Evolutionary conservation across 2,329 filamentous ascomycete species (phyloP).

Genomic region (Piedraia hortae): DNA sequence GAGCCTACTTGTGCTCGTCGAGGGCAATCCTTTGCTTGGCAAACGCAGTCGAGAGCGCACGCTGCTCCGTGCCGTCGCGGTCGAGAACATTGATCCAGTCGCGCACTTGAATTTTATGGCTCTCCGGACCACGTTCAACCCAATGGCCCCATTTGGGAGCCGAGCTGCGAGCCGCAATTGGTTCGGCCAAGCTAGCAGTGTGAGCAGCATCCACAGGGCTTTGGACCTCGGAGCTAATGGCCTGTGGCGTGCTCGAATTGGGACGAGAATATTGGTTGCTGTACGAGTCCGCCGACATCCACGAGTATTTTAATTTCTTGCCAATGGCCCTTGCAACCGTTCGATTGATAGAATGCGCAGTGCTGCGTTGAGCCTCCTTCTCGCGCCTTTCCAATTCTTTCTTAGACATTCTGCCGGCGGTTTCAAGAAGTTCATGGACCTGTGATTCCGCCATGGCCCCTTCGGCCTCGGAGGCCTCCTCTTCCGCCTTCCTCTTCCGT

Average conservation of each 20-base stretch:
- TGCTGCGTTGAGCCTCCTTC: conserved; percentile 31
- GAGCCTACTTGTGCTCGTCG: too few species aligned
- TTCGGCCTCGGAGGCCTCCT: conserved; percentile 7
- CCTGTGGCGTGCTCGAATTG: conserved; percentile 7
- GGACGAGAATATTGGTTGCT: too few species aligned
- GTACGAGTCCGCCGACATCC: conserved; percentile 39
- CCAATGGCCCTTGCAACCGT: conserved; percentile 46
- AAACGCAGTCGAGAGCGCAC: conserved; percentile 28
- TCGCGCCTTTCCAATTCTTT: conserved; percentile 59
- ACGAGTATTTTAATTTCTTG: conserved; percentile 42
- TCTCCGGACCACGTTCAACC: conserved; percentile 49
- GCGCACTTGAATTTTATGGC: conserved; percentile 53
- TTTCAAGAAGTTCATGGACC: conserved; percentile 13
- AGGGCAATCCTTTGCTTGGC: conserved; percentile 5
- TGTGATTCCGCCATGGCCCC: conserved; percentile 2
- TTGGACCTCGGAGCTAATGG: neutral
- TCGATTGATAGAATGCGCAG: conserved; percentile 42
- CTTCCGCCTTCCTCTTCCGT: conserved; percentile 10
- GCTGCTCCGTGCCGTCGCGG: conserved; percentile 40
- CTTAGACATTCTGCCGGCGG: conserved; percentile 44
- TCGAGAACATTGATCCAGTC: conserved; percentile 63
- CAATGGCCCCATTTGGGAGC: conserved; percentile 13
- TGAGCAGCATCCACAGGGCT: conserved; percentile 1
- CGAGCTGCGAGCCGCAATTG: too few species aligned
- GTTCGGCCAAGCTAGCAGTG: too few species aligned